These are phyloP conservation scores for Marvania coccoides DNA, from an alignment of 139 green algal species.

Conservation along the genomic window DNA sequence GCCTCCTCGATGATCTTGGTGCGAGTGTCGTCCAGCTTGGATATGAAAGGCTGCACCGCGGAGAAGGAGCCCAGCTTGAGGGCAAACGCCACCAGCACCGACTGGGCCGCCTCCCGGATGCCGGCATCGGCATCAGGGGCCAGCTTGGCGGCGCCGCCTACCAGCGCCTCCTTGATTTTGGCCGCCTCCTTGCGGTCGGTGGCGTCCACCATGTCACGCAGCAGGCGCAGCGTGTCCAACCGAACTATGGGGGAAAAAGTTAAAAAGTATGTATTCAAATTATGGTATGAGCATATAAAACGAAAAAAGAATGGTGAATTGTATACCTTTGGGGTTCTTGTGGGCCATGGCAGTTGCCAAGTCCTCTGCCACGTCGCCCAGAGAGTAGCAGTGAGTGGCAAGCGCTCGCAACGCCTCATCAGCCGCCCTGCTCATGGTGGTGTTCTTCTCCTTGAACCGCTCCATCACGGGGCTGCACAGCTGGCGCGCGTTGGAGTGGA, in stretches of 20 bases:
- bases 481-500: slow-evolving; percentile 27
- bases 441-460: slow-evolving; percentile 89
- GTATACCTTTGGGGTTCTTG: slow-evolving; percentile 73
- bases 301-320: not conserved
- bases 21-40: slow-evolving; percentile 63
- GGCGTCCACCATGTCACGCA: slow-evolving; percentile 30
- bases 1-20: slow-evolving; percentile 74
- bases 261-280: not conserved
- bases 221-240: slow-evolving; percentile 55
- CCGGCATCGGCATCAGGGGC: slow-evolving; percentile 57
- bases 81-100: slow-evolving; percentile 59
- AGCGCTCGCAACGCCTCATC: slow-evolving; percentile 46
- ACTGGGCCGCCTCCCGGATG: slow-evolving; percentile 62
- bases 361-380: slow-evolving; percentile 65
- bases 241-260: slow-evolving; percentile 15
- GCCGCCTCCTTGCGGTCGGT: slow-evolving; percentile 9
- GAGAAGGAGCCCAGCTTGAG: slow-evolving; percentile 38
- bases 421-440: slow-evolving; percentile 45
- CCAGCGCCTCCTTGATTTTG: slow-evolving; percentile 28
- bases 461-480: slow-evolving; percentile 58
- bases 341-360: slow-evolving; percentile 50
- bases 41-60: slow-evolving; percentile 16
- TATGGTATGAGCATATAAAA: too few relatives aligned
- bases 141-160: slow-evolving; percentile 54
- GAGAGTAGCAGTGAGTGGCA: slow-evolving; percentile 50